Conservation (phyloP, 1,284 basidiomycete genomes). For the Cerrena zonata region DNA sequence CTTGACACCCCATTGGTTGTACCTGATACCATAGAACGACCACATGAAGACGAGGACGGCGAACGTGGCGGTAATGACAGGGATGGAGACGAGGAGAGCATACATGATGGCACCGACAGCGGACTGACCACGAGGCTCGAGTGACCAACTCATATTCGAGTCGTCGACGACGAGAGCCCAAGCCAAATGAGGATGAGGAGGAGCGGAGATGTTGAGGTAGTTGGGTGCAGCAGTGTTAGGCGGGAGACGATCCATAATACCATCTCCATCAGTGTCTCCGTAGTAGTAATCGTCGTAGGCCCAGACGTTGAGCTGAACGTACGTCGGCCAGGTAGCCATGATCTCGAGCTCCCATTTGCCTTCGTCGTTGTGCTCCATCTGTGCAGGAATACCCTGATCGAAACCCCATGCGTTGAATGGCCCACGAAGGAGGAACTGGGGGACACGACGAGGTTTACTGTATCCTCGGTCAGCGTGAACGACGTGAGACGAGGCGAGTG, state of each 20-base stretch:
- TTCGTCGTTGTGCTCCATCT: conserved; percentile 59
- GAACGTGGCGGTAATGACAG: conserved; percentile 75
- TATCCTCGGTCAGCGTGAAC: conserved; percentile 75
- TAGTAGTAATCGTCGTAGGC: conserved; percentile 86
- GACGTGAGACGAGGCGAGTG: conserved; percentile 57
- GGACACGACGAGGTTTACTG: conserved; percentile 63
- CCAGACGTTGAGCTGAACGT: conserved; percentile 83
- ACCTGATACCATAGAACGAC: conserved; percentile 91
- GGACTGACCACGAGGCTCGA: conserved; percentile 77
- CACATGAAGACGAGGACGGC: conserved; percentile 87
- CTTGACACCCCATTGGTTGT: conserved; percentile 85
- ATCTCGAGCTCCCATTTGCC: conserved; percentile 76
- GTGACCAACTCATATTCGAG: conserved; percentile 65
- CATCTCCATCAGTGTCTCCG: conserved; percentile 82
- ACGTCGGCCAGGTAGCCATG: conserved; percentile 83
- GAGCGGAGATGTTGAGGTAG: conserved; percentile 84
- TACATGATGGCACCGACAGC: conserved; percentile 79
- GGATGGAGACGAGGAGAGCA: conserved; percentile 73
- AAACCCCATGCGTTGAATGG: conserved; percentile 88
- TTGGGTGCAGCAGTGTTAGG: conserved; percentile 82
- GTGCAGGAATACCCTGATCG: conserved; percentile 69
- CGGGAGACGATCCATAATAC: conserved; percentile 81
- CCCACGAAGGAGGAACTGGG: conserved; percentile 80
- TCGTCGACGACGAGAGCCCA: conserved; percentile 83
- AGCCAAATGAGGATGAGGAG: conserved; percentile 72